Percentiles rank a stretch among this genome's conserved stretches.
Evolutionary conservation across 441 rosid species (phyloP).

Genomic region (Syzygium syzygioides): DNA sequence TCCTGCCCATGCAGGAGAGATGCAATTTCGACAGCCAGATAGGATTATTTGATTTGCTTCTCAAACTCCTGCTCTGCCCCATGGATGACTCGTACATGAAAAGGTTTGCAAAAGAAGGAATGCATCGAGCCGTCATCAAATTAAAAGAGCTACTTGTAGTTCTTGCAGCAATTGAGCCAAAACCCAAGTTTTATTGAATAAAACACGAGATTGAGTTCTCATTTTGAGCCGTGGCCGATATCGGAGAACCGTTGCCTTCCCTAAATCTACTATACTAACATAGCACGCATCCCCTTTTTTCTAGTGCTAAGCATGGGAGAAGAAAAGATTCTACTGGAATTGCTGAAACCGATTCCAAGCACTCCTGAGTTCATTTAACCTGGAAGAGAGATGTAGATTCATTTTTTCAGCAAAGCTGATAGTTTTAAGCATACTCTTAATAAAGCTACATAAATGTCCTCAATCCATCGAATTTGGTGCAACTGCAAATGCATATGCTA

Average conservation of each 20-base stretch:
- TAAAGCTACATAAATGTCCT: background rate
- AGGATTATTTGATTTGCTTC: background rate
- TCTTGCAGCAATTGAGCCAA: background rate
- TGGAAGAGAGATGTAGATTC: background rate
- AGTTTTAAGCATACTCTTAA: background rate
- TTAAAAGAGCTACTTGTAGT: background rate
- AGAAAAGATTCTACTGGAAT: background rate
- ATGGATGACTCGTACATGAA: background rate
- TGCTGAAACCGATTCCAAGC: background rate
- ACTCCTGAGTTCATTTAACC: background rate
- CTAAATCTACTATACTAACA: background rate
- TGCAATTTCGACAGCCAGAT: background rate
- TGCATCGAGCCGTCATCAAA: background rate
- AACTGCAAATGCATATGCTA: background rate
- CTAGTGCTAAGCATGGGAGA: background rate
- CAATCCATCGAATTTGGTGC: background rate
- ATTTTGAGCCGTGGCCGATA: background rate
- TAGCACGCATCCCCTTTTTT: background rate
- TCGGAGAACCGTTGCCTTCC: background rate
- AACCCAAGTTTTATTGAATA: background rate
- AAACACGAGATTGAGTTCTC: background rate
- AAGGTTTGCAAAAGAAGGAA: background rate
- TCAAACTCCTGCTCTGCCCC: background rate
- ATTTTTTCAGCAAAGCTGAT: background rate
- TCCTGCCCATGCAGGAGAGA: too few species aligned